phyloP scores from a whole-genome alignment of 805 yeast genomes.

The Metschnikowia vanudenii region DNA sequence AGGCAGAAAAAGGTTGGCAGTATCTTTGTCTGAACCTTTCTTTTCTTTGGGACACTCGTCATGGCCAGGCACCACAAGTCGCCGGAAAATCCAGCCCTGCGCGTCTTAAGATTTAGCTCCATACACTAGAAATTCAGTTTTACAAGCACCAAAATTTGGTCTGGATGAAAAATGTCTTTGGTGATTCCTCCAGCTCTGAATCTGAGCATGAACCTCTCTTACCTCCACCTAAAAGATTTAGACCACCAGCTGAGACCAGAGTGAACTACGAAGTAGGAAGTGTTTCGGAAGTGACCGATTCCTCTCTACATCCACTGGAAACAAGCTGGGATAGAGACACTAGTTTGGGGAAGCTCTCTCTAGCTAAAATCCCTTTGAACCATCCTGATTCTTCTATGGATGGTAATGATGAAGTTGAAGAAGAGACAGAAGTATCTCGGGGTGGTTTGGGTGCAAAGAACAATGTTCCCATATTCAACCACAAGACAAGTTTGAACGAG shows the following conservation, averaged over 20 bases:
- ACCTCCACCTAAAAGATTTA: conserved; percentile 9
- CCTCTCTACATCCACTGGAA: background rate
- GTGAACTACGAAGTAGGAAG: background rate
- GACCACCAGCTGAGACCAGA: background rate
- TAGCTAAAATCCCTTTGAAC: background rate
- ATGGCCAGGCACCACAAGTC: background rate
- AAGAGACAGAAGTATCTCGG: background rate
- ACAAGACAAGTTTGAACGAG: conserved; percentile 7
- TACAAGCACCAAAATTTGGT: background rate
- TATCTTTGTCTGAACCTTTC: too few relatives aligned
- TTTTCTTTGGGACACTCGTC: background rate
- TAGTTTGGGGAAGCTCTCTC: background rate
- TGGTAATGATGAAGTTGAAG: background rate
- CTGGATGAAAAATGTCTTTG: conserved; percentile 19
- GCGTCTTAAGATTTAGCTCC: background rate
- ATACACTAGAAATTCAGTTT: background rate
- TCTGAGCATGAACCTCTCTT: conserved; percentile 1
- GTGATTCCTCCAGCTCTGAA: conserved; percentile 17
- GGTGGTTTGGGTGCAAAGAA: conserved; percentile 1
- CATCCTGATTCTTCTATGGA: background rate
- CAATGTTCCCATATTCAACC: background rate
- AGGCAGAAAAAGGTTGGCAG: too few relatives aligned
- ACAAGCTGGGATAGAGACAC: background rate
- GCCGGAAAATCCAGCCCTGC: background rate
- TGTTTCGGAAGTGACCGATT: background rate